A percentile compares a stretch with the other conserved stretches of the same genome.
Evolutionary conservation across 345 rosid genomes (phyloP).

Genomic region (Brassica rapa): DNA sequence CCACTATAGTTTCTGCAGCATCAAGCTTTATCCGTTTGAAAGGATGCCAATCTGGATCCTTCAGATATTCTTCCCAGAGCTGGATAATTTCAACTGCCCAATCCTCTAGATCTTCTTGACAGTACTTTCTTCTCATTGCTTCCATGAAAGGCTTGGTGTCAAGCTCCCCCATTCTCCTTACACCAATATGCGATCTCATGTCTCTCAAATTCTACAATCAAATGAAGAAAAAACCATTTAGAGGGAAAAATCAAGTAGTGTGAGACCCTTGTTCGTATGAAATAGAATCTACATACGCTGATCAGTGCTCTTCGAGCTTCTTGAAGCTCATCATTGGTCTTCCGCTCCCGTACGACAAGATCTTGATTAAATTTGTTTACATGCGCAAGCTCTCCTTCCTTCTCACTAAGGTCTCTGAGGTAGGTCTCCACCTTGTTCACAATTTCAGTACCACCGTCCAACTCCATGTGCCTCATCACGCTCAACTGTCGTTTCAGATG

Average conservation of each 20-base stretch:
- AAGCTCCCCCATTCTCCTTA: slow-evolving; percentile 98
- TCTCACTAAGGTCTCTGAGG: slow-evolving; percentile 72
- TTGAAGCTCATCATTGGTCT: slow-evolving; percentile 89
- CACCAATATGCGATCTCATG: slow-evolving; percentile 50
- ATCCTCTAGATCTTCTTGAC: slow-evolving; percentile 69
- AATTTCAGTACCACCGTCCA: slow-evolving; percentile 65
- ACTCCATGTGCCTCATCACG: slow-evolving; percentile 73
- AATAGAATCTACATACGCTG: slow-evolving; percentile 51
- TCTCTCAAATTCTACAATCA: slow-evolving; percentile 48
- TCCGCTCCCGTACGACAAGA: slow-evolving; percentile 75
- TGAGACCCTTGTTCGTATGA: neutral
- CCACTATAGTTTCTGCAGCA: slow-evolving; percentile 62
- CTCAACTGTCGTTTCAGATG: slow-evolving; percentile 62
- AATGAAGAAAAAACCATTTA: slow-evolving; percentile 2
- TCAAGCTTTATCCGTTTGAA: slow-evolving; percentile 56
- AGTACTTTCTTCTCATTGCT: slow-evolving; percentile 73
- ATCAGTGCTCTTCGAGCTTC: slow-evolving; percentile 88
- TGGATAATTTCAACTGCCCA: slow-evolving; percentile 78
- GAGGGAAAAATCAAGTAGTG: neutral
- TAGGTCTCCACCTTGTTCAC: slow-evolving; percentile 60
- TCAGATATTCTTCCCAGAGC: slow-evolving; percentile 90
- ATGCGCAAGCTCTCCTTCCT: slow-evolving; percentile 74
- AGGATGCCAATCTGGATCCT: slow-evolving; percentile 97
- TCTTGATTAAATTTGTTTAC: slow-evolving; percentile 74
- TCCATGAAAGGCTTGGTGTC: slow-evolving; percentile 71